phyloP scores from a whole-genome alignment of 768 basidiomycete species.

The Russula compacta region DNA sequence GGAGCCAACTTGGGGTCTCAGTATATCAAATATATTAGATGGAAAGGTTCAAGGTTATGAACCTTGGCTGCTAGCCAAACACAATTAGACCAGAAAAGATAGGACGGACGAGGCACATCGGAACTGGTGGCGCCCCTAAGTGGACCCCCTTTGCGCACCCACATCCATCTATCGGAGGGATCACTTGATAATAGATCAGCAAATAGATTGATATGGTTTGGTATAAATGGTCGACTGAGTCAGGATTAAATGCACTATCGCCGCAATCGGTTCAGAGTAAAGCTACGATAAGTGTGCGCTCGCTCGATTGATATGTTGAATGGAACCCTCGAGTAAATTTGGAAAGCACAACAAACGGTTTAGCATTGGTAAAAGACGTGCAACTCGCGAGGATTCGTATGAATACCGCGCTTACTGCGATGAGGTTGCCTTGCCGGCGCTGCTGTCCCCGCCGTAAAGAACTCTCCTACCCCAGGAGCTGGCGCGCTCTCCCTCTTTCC shows the following conservation, averaged over 20 bases:
- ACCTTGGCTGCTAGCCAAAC: background rate
- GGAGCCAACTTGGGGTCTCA: background rate
- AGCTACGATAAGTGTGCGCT: background rate
- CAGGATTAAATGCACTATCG: background rate
- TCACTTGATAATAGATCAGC: background rate
- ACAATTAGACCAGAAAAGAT: background rate
- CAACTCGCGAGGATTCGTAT: background rate
- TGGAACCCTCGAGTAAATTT: background rate
- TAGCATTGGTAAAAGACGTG: background rate
- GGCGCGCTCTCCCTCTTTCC: slow-evolving; percentile 8
- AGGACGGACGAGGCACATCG: background rate
- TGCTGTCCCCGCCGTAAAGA: slow-evolving; percentile 33
- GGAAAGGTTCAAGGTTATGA: background rate
- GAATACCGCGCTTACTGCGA: slow-evolving; percentile 1
- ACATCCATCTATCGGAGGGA: background rate
- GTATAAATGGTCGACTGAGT: background rate
- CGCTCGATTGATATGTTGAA: background rate
- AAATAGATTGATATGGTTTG: background rate
- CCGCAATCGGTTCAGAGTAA: background rate
- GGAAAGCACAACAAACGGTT: background rate
- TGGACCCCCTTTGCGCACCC: background rate
- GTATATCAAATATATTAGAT: background rate
- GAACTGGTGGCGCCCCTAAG: background rate
- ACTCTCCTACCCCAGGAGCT: slow-evolving; percentile 37
- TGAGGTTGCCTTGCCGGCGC: background rate